phyloP scores from a whole-genome alignment of 768 basidiomycete species.

The Collybiopsis luxurians region DNA sequence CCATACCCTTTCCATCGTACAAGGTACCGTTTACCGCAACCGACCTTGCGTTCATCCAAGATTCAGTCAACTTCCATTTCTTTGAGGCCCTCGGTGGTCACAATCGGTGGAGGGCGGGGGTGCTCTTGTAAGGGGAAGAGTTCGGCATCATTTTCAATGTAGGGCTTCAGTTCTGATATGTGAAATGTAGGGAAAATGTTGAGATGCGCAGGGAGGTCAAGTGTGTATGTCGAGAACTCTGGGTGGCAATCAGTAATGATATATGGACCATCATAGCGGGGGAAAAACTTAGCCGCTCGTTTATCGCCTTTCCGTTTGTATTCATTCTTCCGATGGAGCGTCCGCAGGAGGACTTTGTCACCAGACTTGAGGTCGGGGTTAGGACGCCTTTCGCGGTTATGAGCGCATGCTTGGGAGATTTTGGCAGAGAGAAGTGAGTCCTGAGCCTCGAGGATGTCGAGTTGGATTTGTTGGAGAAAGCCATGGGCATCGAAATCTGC shows the following conservation, averaged over 20 bases:
- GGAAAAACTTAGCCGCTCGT: constrained; percentile 37
- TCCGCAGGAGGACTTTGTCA: constrained; percentile 29
- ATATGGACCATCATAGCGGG: constrained; percentile 26
- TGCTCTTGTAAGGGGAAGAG: constrained; percentile 27
- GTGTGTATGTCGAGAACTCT: constrained; percentile 18
- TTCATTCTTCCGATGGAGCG: constrained; percentile 15
- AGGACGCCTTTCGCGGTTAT: not conserved
- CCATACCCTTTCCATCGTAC: constrained; percentile 28
- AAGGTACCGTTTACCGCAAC: constrained; percentile 23
- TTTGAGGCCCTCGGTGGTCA: constrained; percentile 20
- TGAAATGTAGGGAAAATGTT: constrained; percentile 31
- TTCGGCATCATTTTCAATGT: constrained; percentile 24
- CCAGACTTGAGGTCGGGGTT: constrained; percentile 18
- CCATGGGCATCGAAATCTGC: not conserved
- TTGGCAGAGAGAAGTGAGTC: constrained; percentile 26
- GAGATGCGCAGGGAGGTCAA: constrained; percentile 16
- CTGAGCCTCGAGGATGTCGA: constrained; percentile 16
- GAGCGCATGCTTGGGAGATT: constrained; percentile 16
- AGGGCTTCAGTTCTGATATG: constrained; percentile 21
- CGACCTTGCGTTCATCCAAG: constrained; percentile 18
- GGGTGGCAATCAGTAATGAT: constrained; percentile 15
- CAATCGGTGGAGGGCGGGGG: constrained; percentile 14
- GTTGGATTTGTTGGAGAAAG: not conserved
- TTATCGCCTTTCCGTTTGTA: constrained; percentile 20
- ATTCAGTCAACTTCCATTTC: constrained; percentile 24